A percentile compares a stretch with the other conserved stretches of the same genome.
Evolutionary conservation across 768 basidiomycete genomes (phyloP).

Genomic region (Daedaleopsis sinensis): DNA sequence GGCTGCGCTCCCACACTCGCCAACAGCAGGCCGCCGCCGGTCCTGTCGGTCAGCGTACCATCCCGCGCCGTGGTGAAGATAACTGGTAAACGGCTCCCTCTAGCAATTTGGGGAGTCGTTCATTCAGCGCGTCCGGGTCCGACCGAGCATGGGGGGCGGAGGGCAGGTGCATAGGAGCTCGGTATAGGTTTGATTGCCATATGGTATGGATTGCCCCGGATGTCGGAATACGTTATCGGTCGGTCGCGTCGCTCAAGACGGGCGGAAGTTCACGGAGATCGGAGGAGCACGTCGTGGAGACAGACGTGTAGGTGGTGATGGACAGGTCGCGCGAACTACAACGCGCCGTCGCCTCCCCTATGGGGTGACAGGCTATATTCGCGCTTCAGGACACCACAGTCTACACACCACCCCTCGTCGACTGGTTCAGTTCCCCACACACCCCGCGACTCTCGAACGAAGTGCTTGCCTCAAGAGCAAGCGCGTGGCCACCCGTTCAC

Average conservation of each 20-base stretch:
- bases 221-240: conserved; percentile 40
- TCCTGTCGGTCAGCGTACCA: conserved; percentile 46
- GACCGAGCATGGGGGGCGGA: conserved; percentile 48
- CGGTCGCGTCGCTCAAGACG: conserved; percentile 31
- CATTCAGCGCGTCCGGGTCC: conserved; percentile 45
- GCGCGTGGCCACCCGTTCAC: conserved; percentile 34
- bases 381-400: conserved; percentile 2
- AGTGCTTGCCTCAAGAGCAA: conserved; percentile 18
- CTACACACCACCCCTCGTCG: conserved; percentile 13
- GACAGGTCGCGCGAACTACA: background rate
- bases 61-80: conserved; percentile 44
- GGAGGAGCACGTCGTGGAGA: conserved; percentile 19
- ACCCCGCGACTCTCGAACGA: conserved; percentile 5
- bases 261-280: background rate
- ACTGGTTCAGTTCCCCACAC: conserved; percentile 14
- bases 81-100: conserved; percentile 45
- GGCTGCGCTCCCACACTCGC: conserved; percentile 88
- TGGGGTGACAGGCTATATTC: background rate
- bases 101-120: conserved; percentile 23
- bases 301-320: conserved; percentile 21
- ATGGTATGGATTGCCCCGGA: conserved; percentile 38
- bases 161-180: conserved; percentile 44
- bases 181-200: conserved; percentile 34
- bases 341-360: conserved; percentile 1
- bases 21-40: conserved; percentile 56